Base-by-base conservation (phyloP, 2,329 filamentous ascomycete genomes). In the Hortaea werneckii region DNA sequence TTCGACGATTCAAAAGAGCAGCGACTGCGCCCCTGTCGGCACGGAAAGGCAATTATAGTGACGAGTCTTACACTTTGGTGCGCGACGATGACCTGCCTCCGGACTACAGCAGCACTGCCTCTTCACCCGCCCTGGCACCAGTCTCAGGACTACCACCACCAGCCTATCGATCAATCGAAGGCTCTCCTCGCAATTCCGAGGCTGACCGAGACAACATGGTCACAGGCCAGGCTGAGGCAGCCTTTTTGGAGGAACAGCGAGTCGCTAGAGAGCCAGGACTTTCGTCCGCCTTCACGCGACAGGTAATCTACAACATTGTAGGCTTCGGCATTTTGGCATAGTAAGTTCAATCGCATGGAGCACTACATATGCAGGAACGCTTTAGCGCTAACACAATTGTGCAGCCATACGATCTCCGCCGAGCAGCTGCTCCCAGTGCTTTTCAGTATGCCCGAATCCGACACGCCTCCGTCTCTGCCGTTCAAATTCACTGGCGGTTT, bases 391-490 rank as follows among this genome's bases (percentile, higher is more conserved):
- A 51, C 39, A 20, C 34, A 38, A 13, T 29, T 32, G 29, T 50
- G 37, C 59, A 95, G 89, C 70, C 90, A 96, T 69, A 95, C 90
- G 9, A 95, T 98, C 67, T 94, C 89, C 0, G 92, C 94, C 57
- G 92, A 98, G 66, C 86, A 95, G 60, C 77, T 96, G 41, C 82
- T 96, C 56, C 90, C 92, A 0, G 85, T 95, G 1, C 87, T 98
- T 56, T 79, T 98, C 60, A 90, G 85, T 65, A 86, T 86, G 39
- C 63, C 75, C 58, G 61, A 75, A 59, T 66, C 77, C 60, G 51
- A 72, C 28, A 63, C 66, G 11, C 56, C 67, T n/a, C 67, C 72
- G 58, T 52, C 75, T 9, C 75, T 95, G 1, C 90, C 90, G 0
- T 92, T 98, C 72, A 83, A 85, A 57, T 96, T 98, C 56, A 80